Percentiles rank a stretch among this genome's conserved stretches.
Conservation (phyloP, 305 asterid species). For the Ilex paraguariensis region DNA sequence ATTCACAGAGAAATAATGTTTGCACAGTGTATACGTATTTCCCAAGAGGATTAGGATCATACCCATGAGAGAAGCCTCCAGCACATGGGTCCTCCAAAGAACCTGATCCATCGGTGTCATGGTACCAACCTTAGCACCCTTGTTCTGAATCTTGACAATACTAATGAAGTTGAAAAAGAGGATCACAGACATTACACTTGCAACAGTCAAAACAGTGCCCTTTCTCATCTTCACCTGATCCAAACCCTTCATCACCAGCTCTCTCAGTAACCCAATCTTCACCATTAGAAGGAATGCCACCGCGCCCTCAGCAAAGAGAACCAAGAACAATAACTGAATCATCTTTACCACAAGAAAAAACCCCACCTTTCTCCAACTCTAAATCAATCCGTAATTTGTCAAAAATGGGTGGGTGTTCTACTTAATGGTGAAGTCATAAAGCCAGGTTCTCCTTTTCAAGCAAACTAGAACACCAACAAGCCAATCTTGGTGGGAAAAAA, state of each 20-base stretch:
- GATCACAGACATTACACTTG: slow-evolving; percentile 76
- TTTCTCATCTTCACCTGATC: slow-evolving; percentile 91
- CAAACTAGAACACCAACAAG: background rate
- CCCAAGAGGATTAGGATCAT: slow-evolving; percentile 2
- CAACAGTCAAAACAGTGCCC: slow-evolving; percentile 83
- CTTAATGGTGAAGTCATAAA: slow-evolving; percentile 10
- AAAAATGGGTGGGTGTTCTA: slow-evolving; percentile 14
- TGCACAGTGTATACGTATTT: no score
- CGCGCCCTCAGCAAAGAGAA: slow-evolving; percentile 68
- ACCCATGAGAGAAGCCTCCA: slow-evolving; percentile 98
- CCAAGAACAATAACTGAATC: slow-evolving; percentile 87
- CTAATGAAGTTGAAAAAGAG: slow-evolving; percentile 67
- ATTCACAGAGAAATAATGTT: no score
- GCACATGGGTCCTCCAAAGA: slow-evolving; percentile 94
- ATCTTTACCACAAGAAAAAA: slow-evolving; percentile 32
- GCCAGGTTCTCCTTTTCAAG: slow-evolving; percentile 10
- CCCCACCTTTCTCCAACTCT: slow-evolving; percentile 6
- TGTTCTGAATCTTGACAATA: slow-evolving; percentile 91
- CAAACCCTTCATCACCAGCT: slow-evolving; percentile 75
- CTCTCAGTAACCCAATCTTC: slow-evolving; percentile 89
- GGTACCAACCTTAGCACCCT: slow-evolving; percentile 91
- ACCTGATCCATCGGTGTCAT: slow-evolving; percentile 99
- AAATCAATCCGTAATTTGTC: slow-evolving; percentile 10
- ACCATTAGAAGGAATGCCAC: slow-evolving; percentile 83
- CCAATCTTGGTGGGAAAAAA: background rate